Conservation (phyloP, 106 monocot genomes). For the Dactylorhiza incarnata region DNA sequence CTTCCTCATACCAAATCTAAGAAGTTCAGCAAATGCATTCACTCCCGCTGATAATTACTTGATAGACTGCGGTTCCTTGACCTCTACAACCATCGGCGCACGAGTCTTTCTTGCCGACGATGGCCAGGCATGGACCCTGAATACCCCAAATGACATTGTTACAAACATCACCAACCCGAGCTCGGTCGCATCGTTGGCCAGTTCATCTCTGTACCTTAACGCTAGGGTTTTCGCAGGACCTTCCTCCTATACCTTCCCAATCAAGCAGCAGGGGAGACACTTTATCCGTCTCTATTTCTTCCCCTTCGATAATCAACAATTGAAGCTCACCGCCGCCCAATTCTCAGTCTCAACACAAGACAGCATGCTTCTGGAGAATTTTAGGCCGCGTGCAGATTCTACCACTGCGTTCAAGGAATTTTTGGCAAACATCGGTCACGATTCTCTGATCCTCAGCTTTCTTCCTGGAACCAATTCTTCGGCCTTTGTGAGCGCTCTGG, state of each 20-base stretch:
- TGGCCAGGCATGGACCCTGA: conserved; percentile 20
- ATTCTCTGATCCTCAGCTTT: conserved; percentile 3
- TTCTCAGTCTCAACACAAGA: conserved; percentile 8
- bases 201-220: conserved; percentile 6
- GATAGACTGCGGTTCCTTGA: conserved; percentile 64
- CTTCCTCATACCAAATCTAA: neutral
- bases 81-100: conserved; percentile 17
- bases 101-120: conserved; percentile 47
- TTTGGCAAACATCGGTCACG: neutral
- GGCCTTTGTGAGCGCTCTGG: conserved; percentile 9
- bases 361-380: neutral
- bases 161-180: conserved; percentile 28
- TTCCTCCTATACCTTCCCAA: conserved; percentile 11
- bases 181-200: conserved; percentile 17
- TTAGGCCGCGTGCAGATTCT: neutral
- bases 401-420: conserved; percentile 6
- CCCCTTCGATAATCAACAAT: conserved; percentile 3
- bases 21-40: conserved; percentile 13
- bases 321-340: conserved; percentile 2
- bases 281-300: conserved; percentile 15
- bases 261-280: conserved; percentile 5
- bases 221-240: conserved; percentile 1
- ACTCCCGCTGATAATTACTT: conserved; percentile 70
- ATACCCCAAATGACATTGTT: conserved; percentile 16
- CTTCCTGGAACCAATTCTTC: neutral